Percentiles rank a stretch among this genome's conserved stretches.
phyloP scores from a whole-genome alignment of 345 rosid species.

The Psidium guajava region DNA sequence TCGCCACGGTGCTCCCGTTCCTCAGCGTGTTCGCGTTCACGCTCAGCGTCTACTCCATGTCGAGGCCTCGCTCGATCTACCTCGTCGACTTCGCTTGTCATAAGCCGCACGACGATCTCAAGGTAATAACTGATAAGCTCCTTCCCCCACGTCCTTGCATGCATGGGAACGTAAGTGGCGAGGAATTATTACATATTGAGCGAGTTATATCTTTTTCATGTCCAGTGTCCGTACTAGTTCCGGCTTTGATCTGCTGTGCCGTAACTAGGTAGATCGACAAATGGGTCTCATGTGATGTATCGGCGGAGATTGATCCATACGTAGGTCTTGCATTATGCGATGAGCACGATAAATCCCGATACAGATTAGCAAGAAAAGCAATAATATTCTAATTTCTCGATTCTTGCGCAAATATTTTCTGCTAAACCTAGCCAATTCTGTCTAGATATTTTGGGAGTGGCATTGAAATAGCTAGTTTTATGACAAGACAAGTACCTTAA shows the following conservation, averaged over 20 bases:
- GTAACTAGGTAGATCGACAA: too few species aligned
- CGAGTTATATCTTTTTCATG: background rate
- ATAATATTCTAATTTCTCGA: background rate
- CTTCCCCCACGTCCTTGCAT: background rate
- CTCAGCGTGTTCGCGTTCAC: constrained; percentile 62
- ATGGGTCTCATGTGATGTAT: background rate
- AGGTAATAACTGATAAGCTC: constrained; percentile 25
- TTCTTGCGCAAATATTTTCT: background rate
- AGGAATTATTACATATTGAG: background rate
- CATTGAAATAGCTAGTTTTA: too few species aligned
- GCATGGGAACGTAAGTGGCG: background rate
- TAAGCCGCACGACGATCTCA: constrained; percentile 65
- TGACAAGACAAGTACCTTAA: background rate
- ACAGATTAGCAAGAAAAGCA: background rate
- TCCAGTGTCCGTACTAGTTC: background rate
- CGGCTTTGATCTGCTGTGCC: background rate
- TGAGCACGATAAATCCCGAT: background rate
- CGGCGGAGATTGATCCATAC: background rate
- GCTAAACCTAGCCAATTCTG: background rate
- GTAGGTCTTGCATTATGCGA: background rate
- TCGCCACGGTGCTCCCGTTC: constrained; percentile 59
- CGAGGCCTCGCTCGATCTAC: constrained; percentile 76
- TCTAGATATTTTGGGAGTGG: background rate
- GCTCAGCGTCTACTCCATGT: constrained; percentile 63
- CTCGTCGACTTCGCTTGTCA: constrained; percentile 81